These are phyloP conservation scores for Pseudonectria foliicola DNA, from an alignment of 2,329 filamentous ascomycete genomes.

Conservation along the genomic window DNA sequence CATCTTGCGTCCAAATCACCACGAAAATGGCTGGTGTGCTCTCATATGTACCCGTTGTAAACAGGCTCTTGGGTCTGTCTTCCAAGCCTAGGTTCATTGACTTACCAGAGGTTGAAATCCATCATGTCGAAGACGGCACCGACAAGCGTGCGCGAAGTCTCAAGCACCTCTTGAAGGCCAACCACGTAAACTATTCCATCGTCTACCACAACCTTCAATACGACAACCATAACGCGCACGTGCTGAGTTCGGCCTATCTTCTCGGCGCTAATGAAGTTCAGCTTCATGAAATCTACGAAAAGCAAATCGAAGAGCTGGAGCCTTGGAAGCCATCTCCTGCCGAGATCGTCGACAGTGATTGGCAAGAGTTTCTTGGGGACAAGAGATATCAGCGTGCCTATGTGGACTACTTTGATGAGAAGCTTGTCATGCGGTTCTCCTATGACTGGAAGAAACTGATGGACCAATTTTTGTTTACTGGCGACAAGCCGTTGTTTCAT, in stretches of 20 bases:
- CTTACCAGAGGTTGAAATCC: constrained; percentile 62
- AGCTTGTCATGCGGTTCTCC: constrained; percentile 61
- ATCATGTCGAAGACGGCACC: constrained; percentile 71
- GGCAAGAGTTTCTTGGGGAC: constrained; percentile 77
- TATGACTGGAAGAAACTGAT: constrained; percentile 83
- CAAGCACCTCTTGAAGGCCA: constrained; percentile 85
- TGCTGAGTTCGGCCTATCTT: constrained; percentile 78
- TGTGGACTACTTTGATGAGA: constrained; percentile 93
- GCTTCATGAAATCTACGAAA: constrained; percentile 74
- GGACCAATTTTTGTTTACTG: constrained; percentile 66
- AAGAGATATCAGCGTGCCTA: constrained; percentile 80
- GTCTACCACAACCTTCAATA: constrained; percentile 67
- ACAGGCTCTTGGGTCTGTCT: constrained; percentile 18
- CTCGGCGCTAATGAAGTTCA: constrained; percentile 69
- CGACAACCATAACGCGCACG: constrained; percentile 78
- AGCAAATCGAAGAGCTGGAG: constrained; percentile 63
- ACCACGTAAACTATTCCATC: constrained; percentile 84
- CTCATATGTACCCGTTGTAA: constrained; percentile 26
- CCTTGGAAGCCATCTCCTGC: constrained; percentile 78
- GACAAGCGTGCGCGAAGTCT: constrained; percentile 76
- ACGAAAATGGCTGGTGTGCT: constrained; percentile 28
- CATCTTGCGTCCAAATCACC: constrained; percentile 3
- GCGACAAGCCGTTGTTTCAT: constrained; percentile 72
- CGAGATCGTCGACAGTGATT: constrained; percentile 77
- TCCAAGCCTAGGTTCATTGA: constrained; percentile 34